Evolutionary conservation across 2,329 filamentous ascomycete genomes (phyloP).

Genomic region (Fusarium phyllophilum): DNA sequence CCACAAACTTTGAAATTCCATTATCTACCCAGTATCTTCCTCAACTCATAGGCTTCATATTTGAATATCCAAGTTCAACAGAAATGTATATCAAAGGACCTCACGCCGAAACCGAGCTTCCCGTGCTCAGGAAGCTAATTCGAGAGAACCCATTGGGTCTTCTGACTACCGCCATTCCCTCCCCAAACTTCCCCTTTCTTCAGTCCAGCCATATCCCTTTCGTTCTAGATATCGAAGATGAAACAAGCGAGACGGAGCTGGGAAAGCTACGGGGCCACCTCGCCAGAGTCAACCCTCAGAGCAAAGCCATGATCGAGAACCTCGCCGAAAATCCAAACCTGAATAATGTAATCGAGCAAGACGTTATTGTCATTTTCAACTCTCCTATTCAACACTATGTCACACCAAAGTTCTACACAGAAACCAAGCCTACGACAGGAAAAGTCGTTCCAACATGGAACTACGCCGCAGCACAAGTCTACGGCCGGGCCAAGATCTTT

Average conservation of each 20-base stretch:
- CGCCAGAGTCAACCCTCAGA: constrained; percentile 71
- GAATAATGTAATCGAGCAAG: constrained; percentile 54
- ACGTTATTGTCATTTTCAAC: constrained; percentile 73
- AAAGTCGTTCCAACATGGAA: constrained; percentile 80
- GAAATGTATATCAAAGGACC: constrained; percentile 67
- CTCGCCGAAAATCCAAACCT: constrained; percentile 25
- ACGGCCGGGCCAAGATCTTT: constrained; percentile 66
- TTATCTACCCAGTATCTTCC: background rate
- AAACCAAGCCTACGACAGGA: constrained; percentile 70
- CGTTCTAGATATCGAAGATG: constrained; percentile 61
- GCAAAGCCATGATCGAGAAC: constrained; percentile 67
- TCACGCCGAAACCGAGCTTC: constrained; percentile 63
- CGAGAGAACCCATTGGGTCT: constrained; percentile 69
- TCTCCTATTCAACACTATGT: constrained; percentile 69
- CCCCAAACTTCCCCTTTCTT: constrained; percentile 58
- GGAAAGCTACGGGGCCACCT: constrained; percentile 68
- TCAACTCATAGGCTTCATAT: background rate
- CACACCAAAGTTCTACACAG: constrained; percentile 73
- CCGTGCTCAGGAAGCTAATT: constrained; percentile 65
- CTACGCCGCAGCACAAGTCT: constrained; percentile 72
- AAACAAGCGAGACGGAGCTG: constrained; percentile 52
- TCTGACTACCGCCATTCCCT: constrained; percentile 69
- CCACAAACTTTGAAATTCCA: background rate
- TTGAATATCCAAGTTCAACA: background rate
- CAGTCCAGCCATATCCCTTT: constrained; percentile 71